Base-by-base conservation (phyloP, 1,284 basidiomycete species). In the Neotropicomus parvogracilis region DNA sequence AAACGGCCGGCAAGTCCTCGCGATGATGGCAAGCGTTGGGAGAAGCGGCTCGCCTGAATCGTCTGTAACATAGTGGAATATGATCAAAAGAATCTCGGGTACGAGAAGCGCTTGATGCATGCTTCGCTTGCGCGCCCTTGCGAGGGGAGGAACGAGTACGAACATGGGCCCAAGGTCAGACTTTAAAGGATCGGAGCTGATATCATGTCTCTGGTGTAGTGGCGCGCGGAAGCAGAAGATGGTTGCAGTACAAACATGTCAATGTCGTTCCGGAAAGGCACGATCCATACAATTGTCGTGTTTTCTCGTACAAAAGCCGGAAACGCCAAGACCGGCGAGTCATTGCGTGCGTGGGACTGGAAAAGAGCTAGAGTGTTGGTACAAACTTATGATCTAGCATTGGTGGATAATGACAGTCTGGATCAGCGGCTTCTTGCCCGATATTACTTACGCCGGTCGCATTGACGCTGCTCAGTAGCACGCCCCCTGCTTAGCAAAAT, bases 1-100 rank as follows among this genome's bases (percentile, higher is more conserved):
- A 39, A 64, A 61, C 12, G 16, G 21, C 8, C 42, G 57, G 31
- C 57, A 62, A 11, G 59, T 56, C 44, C 59, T 63, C 26, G 62
- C 61, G 29, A 64, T 17, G 37, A 52, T 54, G 1, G 49, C 46
- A 11, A 62, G 59, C 1, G 55, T 47, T 26, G 47, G 33, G 29
- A 57, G 44, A 31, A 45, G 31, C 9, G 50, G 54, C 19, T 50
- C 21, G 40, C 57, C 61, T 7, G 34, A 37, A 40, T 47, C 51
- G 35, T 62, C 50, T 10, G 54, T 50, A 34, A 63, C 21, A 36
- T 40, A 37, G 19, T 48, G 46, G 56, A 60, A 62, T 44, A 62
- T 51, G 33, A 50, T 57, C 34, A 50, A n/a, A 17, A 63, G 54
- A 40, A 59, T 52, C 38, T 60, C 59, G 20, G 61, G 58, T 2